These are phyloP conservation scores for Cyberlindnera xylosilytica DNA, from an alignment of 805 yeast species.

Conservation along the genomic window DNA sequence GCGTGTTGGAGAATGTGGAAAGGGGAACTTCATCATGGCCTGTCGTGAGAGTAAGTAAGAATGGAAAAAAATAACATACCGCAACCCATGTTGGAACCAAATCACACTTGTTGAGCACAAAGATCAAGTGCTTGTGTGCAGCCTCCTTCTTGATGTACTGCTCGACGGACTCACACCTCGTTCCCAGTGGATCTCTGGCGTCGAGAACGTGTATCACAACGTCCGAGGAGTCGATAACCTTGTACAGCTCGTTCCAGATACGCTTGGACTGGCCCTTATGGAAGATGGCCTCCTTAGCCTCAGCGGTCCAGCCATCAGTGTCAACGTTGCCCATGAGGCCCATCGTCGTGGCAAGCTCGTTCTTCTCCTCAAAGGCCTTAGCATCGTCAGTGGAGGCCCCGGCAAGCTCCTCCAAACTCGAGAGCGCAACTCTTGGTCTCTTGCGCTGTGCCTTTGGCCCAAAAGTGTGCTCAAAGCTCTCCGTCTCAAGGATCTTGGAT, in stretches of 20 bases:
- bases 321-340: slow-evolving; percentile 70
- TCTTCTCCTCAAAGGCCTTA: slow-evolving; percentile 65
- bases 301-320: slow-evolving; percentile 81
- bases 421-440: slow-evolving; percentile 78
- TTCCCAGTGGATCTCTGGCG: slow-evolving; percentile 97
- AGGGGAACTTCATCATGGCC: no score
- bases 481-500: slow-evolving; percentile 83
- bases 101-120: slow-evolving; percentile 95
- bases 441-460: slow-evolving; percentile 96
- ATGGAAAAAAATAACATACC: slow-evolving; percentile 58
- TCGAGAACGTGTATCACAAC: slow-evolving; percentile 95
- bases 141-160: slow-evolving; percentile 90
- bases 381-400: slow-evolving; percentile 53
- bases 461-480: slow-evolving; percentile 74
- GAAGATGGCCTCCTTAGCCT: slow-evolving; percentile 94
- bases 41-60: slow-evolving; percentile 23
- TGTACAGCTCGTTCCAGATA: slow-evolving; percentile 96
- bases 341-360: slow-evolving; percentile 67
- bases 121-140: slow-evolving; percentile 93
- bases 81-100: slow-evolving; percentile 99
- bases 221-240: slow-evolving; percentile 96
- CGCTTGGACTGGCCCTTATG: slow-evolving; percentile 97
- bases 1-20: background rate
- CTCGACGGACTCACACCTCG: slow-evolving; percentile 91
- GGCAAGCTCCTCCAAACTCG: slow-evolving; percentile 78